These are phyloP conservation scores for Hypseocharis bilobata DNA, from an alignment of 441 rosid genomes.

Conservation along the genomic window DNA sequence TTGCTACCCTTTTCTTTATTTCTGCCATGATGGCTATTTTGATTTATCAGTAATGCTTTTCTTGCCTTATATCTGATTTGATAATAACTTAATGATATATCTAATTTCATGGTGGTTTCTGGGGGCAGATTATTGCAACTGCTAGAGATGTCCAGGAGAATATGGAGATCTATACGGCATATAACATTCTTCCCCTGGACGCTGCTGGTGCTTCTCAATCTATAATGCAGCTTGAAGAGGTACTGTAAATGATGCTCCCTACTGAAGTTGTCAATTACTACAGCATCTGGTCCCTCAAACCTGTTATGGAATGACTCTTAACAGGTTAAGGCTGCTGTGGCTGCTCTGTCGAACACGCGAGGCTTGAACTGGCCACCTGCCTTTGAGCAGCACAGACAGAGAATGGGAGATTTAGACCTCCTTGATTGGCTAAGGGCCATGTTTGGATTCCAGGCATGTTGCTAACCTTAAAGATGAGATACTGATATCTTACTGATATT, in stretches of 20 bases:
- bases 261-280: background rate
- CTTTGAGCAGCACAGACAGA: slow-evolving; percentile 75
- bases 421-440: slow-evolving; percentile 94
- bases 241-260: slow-evolving; percentile 19
- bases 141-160: slow-evolving; percentile 97
- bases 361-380: slow-evolving; percentile 78
- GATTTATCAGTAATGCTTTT: background rate
- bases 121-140: slow-evolving; percentile 79
- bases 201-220: slow-evolving; percentile 88
- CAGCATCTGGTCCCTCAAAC: background rate
- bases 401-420: slow-evolving; percentile 75
- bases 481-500: background rate
- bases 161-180: slow-evolving; percentile 84
- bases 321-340: slow-evolving; percentile 50
- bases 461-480: slow-evolving; percentile 18
- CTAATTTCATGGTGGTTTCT: slow-evolving; percentile 12
- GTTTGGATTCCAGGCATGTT: slow-evolving; percentile 94
- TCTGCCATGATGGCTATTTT: slow-evolving; percentile 2
- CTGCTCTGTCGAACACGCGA: slow-evolving; percentile 74
- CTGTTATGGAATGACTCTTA: background rate
- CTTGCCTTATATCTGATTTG: slow-evolving; percentile 8
- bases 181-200: slow-evolving; percentile 91
- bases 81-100: slow-evolving; percentile 7
- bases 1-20: slow-evolving; percentile 6
- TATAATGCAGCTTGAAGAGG: slow-evolving; percentile 95